Evolutionary conservation across 768 basidiomycete genomes (phyloP), one percentile per base, ranked within the genome.

Genomic region (Nevesoporus exiguus): DNA sequence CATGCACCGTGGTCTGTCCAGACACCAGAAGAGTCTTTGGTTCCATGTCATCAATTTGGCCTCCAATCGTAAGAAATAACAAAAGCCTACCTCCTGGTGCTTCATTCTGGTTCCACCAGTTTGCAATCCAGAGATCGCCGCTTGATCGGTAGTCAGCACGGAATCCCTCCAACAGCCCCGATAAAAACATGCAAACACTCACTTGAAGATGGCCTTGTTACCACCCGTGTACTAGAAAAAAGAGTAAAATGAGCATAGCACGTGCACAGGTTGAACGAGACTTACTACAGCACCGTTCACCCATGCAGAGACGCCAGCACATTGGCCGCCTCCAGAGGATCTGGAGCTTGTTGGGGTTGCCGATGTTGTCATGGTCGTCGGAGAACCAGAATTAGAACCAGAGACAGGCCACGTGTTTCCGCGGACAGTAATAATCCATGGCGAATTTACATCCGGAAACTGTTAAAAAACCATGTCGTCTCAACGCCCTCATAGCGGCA

Each of bases 1-100:
- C 83, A 86, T 50, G 77, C 65, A 4, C 83, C 84, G 64, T 80
- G 67, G 62, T 86, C 78, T 41, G 73, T 72, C 84, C 84, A 86
- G 49, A 77, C 81, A 43, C 73, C 77, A 27, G 77, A 76, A 31
- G 74, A 17, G 40, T 77, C 81, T 83, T 48, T 24, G 5, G 11
- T 36, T 5, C 8, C 22, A 19, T 10, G 4, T 6, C 22, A 29
- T 47, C 9, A 29, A 8, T 29, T 29, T 29, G 27, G 39, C 10
- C 36, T 25, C 33, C 15, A 13, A 25, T 36, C 15, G 10, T 6
- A 3, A 22, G 30, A 33, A 14, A 15, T 37, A 29, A 34, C 8
- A 5, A 31, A 33, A n/a, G 24, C 54, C 47, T 46, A 67, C 73
- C 66, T 56, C 64, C 66, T 17, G 68, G 69, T 5, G 49, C 31